phyloP scores from a whole-genome alignment of 768 basidiomycete species.

The Mycena olivaceomarginata region DNA sequence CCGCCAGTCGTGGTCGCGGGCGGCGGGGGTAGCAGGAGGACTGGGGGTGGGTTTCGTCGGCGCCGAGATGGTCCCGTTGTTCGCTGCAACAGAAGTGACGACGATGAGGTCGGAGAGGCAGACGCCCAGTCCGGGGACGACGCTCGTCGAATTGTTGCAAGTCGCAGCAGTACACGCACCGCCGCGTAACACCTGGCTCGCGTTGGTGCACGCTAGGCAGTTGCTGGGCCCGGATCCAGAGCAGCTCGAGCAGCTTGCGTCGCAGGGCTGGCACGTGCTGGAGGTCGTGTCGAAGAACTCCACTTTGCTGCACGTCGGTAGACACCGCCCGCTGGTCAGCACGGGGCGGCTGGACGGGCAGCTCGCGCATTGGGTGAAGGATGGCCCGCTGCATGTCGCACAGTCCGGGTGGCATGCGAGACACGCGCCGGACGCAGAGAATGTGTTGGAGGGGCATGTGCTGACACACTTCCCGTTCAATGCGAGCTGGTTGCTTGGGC shows the following conservation, averaged over 20 bases:
- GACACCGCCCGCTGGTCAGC: conserved; percentile 84
- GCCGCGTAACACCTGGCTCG: conserved; percentile 75
- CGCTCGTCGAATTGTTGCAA: conserved; percentile 72
- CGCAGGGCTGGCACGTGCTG: conserved; percentile 81
- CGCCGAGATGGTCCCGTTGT: conserved; percentile 64
- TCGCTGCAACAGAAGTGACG: conserved; percentile 67
- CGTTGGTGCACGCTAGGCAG: conserved; percentile 85
- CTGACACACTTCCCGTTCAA: conserved; percentile 84
- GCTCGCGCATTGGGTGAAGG: conserved; percentile 86
- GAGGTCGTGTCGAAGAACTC: conserved; percentile 84
- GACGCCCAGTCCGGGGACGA: conserved; percentile 83
- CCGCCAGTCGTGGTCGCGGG: conserved; percentile 56
- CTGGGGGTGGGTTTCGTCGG: conserved; percentile 64
- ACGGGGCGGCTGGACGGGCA: conserved; percentile 84
- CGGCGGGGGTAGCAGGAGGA: conserved; percentile 73
- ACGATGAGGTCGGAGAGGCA: conserved; percentile 87
- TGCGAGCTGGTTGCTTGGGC: conserved; percentile 79
- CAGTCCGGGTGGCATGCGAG: conserved; percentile 91
- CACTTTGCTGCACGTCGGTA: conserved; percentile 83
- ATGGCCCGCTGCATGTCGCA: conserved; percentile 85
- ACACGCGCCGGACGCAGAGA: conserved; percentile 81
- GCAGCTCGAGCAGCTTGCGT: conserved; percentile 87
- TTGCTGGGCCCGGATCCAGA: conserved; percentile 78
- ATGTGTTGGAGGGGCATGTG: conserved; percentile 84
- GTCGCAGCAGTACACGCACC: conserved; percentile 80